Conservation (phyloP, 805 yeast species). For the Trichomonascus vanleenenianus region DNA sequence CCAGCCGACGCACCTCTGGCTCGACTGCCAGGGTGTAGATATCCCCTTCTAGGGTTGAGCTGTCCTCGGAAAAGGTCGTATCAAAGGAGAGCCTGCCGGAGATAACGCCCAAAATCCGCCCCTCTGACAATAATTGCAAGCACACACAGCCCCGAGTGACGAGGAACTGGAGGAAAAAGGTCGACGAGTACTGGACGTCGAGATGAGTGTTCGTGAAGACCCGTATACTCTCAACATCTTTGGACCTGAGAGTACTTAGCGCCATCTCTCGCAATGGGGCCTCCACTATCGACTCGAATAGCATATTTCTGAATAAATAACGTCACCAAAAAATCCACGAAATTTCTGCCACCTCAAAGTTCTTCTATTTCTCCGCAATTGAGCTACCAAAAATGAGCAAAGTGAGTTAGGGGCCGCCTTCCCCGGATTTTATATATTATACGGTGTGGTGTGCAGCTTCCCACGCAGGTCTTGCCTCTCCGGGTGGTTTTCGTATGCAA, state of each 20-base stretch:
- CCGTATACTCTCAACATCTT: slow-evolving; percentile 9
- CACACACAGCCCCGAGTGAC: slow-evolving; percentile 10
- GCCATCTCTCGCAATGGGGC: too few species aligned
- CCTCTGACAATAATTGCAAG: slow-evolving; percentile 3
- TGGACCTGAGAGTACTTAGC: slow-evolving; percentile 1
- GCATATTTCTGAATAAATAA: too few species aligned
- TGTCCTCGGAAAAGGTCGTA: slow-evolving; percentile 2
- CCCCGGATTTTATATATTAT: too few species aligned
- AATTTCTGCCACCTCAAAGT: too few species aligned
- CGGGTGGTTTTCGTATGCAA: too few species aligned
- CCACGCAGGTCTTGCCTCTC: too few species aligned
- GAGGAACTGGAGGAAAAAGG: slow-evolving; percentile 18
- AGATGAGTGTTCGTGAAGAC: slow-evolving; percentile 11
- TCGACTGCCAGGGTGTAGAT: slow-evolving; percentile 18
- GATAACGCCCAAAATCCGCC: slow-evolving; percentile 11
- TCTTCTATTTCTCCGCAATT: too few species aligned
- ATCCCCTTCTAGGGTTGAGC: slow-evolving; percentile 10
- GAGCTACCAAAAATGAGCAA: too few species aligned
- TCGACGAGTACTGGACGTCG: slow-evolving; percentile 9
- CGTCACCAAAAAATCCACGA: too few species aligned
- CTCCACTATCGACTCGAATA: too few species aligned
- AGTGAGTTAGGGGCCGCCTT: too few species aligned
- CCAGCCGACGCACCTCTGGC: slow-evolving; percentile 14
- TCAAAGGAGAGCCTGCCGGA: slow-evolving; percentile 11
- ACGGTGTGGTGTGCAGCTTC: too few species aligned